A percentile compares a stretch with the other conserved stretches of the same genome.
phyloP scores from a whole-genome alignment of 805 yeast genomes.

The Yarrowia porcina region DNA sequence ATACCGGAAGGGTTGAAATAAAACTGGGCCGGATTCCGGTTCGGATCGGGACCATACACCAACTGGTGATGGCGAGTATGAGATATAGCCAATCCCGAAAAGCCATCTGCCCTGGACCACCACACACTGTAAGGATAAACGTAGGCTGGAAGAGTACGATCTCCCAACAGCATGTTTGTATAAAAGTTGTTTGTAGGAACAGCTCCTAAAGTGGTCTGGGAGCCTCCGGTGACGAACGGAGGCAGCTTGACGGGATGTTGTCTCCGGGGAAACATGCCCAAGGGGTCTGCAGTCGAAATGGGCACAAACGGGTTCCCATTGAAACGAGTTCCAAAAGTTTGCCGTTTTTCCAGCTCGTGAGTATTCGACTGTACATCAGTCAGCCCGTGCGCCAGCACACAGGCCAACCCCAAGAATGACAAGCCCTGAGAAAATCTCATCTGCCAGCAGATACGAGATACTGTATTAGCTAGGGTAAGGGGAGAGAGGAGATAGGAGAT shows the following conservation, averaged over 20 bases:
- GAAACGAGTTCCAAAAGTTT: not conserved
- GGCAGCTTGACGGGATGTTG: slow-evolving; percentile 1
- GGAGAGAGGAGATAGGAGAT: no score
- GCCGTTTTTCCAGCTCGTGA: slow-evolving; percentile 4
- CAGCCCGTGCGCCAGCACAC: slow-evolving; percentile 6
- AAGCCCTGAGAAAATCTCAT: slow-evolving; percentile 3
- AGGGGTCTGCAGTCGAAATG: slow-evolving; percentile 9
- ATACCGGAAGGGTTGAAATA: slow-evolving; percentile 55
- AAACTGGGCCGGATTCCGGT: slow-evolving; percentile 44
- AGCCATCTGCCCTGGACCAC: slow-evolving; percentile 50
- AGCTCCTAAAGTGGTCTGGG: not conserved
- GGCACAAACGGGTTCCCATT: slow-evolving; percentile 16
- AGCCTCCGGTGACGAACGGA: not conserved
- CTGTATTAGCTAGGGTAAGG: no score
- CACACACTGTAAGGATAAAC: slow-evolving; percentile 78
- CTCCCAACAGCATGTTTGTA: slow-evolving; percentile 64
- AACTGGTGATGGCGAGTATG: slow-evolving; percentile 57
- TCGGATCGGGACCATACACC: slow-evolving; percentile 62
- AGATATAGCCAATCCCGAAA: slow-evolving; percentile 62
- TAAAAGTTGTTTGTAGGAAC: slow-evolving; percentile 66
- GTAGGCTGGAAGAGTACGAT: slow-evolving; percentile 69
- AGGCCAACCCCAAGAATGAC: not conserved
- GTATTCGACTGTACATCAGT: no score
- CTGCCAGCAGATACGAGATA: slow-evolving; percentile 15
- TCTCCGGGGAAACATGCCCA: slow-evolving; percentile 2